phyloP scores from a whole-genome alignment of 805 yeast species.

The Isabelozyma pseudorhagii region DNA sequence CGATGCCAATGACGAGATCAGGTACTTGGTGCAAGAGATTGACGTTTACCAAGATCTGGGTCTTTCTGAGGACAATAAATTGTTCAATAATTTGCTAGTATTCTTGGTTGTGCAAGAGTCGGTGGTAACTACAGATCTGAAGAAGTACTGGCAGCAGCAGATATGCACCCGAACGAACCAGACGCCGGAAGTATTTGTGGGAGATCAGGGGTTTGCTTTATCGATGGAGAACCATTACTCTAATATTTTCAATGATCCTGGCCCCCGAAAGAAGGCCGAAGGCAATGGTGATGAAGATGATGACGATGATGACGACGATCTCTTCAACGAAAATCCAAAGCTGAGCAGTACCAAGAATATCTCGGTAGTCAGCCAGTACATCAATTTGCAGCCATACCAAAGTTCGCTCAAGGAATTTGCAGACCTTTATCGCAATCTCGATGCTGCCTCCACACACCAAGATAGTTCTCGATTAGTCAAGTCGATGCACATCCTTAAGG shows the following conservation, averaged over 20 bases:
- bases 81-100: conserved; percentile 1
- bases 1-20: conserved; percentile 4
- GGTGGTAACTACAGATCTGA: neutral
- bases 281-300: conserved; percentile 9
- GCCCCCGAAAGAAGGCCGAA: conserved; percentile 1
- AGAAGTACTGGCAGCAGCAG: conserved; percentile 4
- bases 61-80: conserved; percentile 20
- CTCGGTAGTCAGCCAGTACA: neutral
- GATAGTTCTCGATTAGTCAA: neutral
- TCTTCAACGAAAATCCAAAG: conserved; percentile 8
- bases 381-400: conserved; percentile 1
- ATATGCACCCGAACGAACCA: neutral
- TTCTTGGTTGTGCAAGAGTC: neutral
- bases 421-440: neutral
- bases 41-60: conserved; percentile 14
- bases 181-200: neutral
- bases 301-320: conserved; percentile 11
- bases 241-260: conserved; percentile 19
- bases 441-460: too few species aligned
- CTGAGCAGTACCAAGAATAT: neutral
- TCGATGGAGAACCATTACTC: conserved; percentile 25
- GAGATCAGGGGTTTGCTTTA: conserved; percentile 9
- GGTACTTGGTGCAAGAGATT: conserved; percentile 10
- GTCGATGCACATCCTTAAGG: neutral
- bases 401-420: neutral